Conservation (phyloP, 768 basidiomycete genomes). For the Gloeopeniophorella convolvens region DNA sequence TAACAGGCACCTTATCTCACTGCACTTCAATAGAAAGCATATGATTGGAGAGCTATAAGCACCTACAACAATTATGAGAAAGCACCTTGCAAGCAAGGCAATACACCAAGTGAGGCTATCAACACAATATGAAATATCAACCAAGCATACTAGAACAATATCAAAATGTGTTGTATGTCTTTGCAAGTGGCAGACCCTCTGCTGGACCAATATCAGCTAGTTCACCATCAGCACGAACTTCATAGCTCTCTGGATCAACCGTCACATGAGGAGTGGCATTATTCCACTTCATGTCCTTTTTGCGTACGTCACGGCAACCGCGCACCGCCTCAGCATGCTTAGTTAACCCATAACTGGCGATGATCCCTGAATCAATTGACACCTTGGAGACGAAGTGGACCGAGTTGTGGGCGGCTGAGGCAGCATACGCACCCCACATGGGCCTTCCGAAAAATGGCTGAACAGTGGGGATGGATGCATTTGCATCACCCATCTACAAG, state of each 20-base stretch:
- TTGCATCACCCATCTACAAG: conserved; percentile 89
- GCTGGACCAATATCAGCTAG: conserved; percentile 76
- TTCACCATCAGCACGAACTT: conserved; percentile 75
- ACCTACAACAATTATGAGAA: too few species aligned
- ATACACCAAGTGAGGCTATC: too few species aligned
- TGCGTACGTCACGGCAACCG: conserved; percentile 66
- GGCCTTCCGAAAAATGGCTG: conserved; percentile 82
- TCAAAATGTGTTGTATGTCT: conserved; percentile 78
- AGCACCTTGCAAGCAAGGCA: too few species aligned
- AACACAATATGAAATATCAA: too few species aligned
- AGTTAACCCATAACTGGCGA: conserved; percentile 59
- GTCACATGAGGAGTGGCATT: conserved; percentile 69
- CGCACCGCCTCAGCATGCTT: conserved; percentile 73
- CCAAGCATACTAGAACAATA: too few species aligned
- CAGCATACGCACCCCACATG: conserved; percentile 87
- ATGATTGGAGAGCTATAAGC: too few species aligned
- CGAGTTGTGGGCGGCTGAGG: conserved; percentile 78
- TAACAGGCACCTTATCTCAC: too few species aligned
- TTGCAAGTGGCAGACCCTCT: conserved; percentile 56
- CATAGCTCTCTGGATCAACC: conserved; percentile 91
- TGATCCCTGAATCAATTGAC: conserved; percentile 52
- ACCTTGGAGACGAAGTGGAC: conserved; percentile 78
- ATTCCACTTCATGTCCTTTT: conserved; percentile 96
- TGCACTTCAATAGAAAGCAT: too few species aligned
- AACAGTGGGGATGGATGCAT: conserved; percentile 92